A percentile compares a stretch with the other conserved stretches of the same genome.
Conservation (phyloP, 2,329 filamentous ascomycete genomes). For the Aschersonia sp. region DNA sequence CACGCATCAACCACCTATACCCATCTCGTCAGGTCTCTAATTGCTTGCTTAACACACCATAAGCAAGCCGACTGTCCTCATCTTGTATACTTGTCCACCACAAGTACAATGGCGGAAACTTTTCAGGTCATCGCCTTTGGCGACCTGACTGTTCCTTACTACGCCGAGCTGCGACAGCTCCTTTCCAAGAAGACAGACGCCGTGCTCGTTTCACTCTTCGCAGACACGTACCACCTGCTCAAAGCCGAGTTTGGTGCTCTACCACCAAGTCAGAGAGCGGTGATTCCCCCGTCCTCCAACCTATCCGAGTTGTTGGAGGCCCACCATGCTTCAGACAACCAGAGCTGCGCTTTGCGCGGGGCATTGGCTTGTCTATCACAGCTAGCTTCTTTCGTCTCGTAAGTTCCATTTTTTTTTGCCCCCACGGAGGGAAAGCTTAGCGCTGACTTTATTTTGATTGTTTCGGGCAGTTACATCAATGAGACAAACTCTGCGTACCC, state of each 20-base stretch:
- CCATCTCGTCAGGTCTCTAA: too few species aligned
- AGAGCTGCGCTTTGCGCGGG: neutral
- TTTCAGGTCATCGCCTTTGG: slow-evolving; percentile 1
- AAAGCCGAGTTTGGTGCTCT: neutral
- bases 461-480: neutral
- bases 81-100: neutral
- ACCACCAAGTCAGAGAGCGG: neutral
- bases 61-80: too few species aligned
- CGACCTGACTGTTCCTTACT: slow-evolving; percentile 1
- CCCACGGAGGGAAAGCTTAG: neutral
- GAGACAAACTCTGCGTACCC: neutral
- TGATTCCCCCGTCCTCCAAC: neutral
- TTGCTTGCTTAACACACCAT: too few species aligned
- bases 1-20: too few species aligned
- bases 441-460: neutral
- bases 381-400: neutral
- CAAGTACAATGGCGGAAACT: neutral
- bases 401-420: neutral
- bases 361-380: neutral
- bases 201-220: neutral
- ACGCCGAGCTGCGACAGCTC: neutral
- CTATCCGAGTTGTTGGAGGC: neutral
- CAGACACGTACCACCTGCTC: neutral
- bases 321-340: neutral
- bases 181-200: neutral